These are phyloP conservation scores for peach (Prunus persica) DNA, from an alignment of 306 rosid genomes.

Conservation along the genomic window DNA sequence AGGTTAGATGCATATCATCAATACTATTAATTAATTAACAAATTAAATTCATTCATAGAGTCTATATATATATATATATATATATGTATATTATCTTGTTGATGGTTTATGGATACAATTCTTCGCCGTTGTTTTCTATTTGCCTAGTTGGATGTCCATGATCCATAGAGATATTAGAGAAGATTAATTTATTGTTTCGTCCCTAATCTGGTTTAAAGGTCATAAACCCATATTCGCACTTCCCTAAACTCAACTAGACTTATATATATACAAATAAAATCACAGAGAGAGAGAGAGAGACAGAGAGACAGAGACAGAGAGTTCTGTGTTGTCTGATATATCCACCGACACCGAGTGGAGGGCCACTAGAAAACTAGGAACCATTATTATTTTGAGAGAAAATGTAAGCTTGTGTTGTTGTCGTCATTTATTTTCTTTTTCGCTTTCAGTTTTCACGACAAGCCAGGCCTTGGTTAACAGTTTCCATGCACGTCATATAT, in stretches of 20 bases:
- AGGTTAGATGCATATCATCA: constrained; percentile 44
- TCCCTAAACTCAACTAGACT: background rate
- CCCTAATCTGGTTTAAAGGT: background rate
- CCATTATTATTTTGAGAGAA: background rate
- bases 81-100: background rate
- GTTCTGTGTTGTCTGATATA: background rate
- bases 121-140: background rate
- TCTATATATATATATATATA: background rate
- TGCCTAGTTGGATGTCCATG: too few species aligned
- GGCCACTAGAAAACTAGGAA: constrained; percentile 9
- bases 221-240: constrained; percentile 7
- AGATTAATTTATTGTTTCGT: too few species aligned
- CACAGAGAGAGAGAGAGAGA: too few species aligned
- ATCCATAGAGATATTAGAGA: too few species aligned
- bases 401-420: background rate
- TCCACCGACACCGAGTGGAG: constrained; percentile 3
- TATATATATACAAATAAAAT: background rate
- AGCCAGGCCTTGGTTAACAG: background rate
- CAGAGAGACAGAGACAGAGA: too few species aligned
- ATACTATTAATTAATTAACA: background rate
- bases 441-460: background rate
- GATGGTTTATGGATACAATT: background rate
- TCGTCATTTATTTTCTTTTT: background rate
- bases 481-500: background rate
- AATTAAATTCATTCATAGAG: background rate